Evolutionary conservation across 179 eudicot species (phyloP).

Genomic region (Monotropa hypopitys): DNA sequence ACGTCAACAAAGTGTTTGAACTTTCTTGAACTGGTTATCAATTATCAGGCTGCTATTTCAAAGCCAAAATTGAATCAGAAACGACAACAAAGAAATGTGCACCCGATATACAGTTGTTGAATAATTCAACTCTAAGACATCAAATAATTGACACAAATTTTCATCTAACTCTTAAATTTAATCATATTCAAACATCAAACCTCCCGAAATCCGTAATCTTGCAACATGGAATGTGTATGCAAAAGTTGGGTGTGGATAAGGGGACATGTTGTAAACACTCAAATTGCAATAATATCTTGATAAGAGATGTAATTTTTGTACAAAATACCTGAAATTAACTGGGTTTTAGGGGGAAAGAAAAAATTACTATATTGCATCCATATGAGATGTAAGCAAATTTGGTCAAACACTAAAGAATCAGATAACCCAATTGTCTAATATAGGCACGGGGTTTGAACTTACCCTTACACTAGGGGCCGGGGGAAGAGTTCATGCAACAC

Average conservation of each 20-base stretch:
- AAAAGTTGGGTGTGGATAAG: neutral
- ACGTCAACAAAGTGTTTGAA: neutral
- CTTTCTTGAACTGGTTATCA: neutral
- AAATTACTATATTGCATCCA: neutral
- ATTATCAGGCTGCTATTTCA: neutral
- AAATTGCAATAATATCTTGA: neutral
- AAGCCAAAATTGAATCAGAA: neutral
- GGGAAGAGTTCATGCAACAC: neutral
- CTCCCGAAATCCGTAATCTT: neutral
- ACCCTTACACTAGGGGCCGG: neutral
- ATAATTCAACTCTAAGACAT: neutral
- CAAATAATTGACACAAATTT: neutral
- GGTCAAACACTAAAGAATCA: neutral
- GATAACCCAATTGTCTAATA: neutral
- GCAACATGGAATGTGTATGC: neutral
- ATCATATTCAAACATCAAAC: neutral
- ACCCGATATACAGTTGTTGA: neutral
- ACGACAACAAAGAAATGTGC: neutral
- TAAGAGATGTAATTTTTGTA: neutral
- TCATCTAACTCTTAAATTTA: neutral
- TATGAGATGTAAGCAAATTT: neutral
- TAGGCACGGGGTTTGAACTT: neutral
- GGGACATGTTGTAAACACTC: neutral
- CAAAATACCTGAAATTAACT: neutral
- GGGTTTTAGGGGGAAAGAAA: neutral